Evolutionary conservation across 2,329 filamentous ascomycete species (phyloP), one percentile per base, ranked within the genome.

Genomic region (Ceratocystis papillata): DNA sequence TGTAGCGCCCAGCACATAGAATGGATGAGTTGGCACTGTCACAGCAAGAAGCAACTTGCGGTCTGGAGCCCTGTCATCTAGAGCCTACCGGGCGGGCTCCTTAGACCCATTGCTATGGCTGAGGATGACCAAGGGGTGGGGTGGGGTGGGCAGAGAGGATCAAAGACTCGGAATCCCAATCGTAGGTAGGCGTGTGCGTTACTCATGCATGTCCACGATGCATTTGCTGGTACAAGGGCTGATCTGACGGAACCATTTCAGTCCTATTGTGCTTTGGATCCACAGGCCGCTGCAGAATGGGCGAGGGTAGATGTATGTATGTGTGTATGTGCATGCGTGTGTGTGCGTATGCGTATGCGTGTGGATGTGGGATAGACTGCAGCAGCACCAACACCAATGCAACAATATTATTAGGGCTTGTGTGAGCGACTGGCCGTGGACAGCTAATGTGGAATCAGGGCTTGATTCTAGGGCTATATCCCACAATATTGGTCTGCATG

Each of bases 381-480:
- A 41, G 37, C 37, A 41, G 37, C 37, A 20, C 46, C 22, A 12
- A 50, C 17, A 20, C 17, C 22, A 30, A 57, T 57, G 53, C 17
- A 57, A 30, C 53, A 30, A 57, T 57, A 15, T 10, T 28, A 33
- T 28, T 50, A 25, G 46, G n/a, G 22, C 46, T n/a, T 20, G n/a
- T 50, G 25, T 57, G 53, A 2, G 53, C 25, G 15, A 57, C 37
- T 41, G 37, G 37, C 37, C 46, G 7, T n/a, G n/a, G n/a, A 50
- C 46, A 22, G 22, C n/a, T 20, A 20, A 50, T n/a, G 46, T 50
- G 30, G 53, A 15, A 28, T 57, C 53, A 57, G 53, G 53, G 53
- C 53, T 57, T 57, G 53, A 30, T 57, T 28, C 22, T 57, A 30
- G 53, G 53, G 53, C 53, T 57, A 57, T 30, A 57, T 30, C 53